Conservation (phyloP, 306 rosid genomes). For the Sechiopsis laciniata region DNA sequence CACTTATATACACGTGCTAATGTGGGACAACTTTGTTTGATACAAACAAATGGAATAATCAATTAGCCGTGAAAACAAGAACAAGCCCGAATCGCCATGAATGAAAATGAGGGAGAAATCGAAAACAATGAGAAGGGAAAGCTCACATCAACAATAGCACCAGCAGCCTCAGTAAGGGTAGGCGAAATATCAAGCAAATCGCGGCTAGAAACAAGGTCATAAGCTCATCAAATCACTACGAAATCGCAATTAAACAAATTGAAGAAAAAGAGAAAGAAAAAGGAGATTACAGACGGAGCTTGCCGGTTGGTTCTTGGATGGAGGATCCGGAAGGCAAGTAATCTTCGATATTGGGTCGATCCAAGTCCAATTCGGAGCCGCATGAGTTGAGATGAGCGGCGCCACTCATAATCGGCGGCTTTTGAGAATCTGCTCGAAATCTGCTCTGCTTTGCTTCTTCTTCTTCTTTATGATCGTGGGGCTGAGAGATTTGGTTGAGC, state of each 20-base stretch:
- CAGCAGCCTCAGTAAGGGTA: slow-evolving; percentile 85
- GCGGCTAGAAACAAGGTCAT: too few relatives aligned
- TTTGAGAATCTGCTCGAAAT: slow-evolving; percentile 3
- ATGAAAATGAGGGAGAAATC: not conserved
- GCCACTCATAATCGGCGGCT: slow-evolving; percentile 31
- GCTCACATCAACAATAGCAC: slow-evolving; percentile 89
- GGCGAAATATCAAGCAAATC: slow-evolving; percentile 66
- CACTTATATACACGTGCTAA: too few relatives aligned
- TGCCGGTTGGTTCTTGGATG: slow-evolving; percentile 79
- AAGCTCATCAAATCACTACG: too few relatives aligned
- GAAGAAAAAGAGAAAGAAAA: slow-evolving; percentile 17
- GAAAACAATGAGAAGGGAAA: not conserved
- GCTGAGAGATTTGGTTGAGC: not conserved
- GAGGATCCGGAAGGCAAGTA: slow-evolving; percentile 79
- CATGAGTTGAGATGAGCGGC: slow-evolving; percentile 44
- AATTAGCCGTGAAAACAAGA: not conserved
- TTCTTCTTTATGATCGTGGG: not conserved
- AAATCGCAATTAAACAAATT: slow-evolving; percentile 18
- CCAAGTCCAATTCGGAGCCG: slow-evolving; percentile 80
- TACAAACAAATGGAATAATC: too few relatives aligned
- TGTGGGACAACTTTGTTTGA: too few relatives aligned
- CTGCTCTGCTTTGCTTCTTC: not conserved
- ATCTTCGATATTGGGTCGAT: slow-evolving; percentile 86
- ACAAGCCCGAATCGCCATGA: not conserved
- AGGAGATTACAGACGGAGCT: slow-evolving; percentile 59